phyloP scores from a whole-genome alignment of 495 filamentous ascomycete species.

The Talaromyces wortmannii region DNA sequence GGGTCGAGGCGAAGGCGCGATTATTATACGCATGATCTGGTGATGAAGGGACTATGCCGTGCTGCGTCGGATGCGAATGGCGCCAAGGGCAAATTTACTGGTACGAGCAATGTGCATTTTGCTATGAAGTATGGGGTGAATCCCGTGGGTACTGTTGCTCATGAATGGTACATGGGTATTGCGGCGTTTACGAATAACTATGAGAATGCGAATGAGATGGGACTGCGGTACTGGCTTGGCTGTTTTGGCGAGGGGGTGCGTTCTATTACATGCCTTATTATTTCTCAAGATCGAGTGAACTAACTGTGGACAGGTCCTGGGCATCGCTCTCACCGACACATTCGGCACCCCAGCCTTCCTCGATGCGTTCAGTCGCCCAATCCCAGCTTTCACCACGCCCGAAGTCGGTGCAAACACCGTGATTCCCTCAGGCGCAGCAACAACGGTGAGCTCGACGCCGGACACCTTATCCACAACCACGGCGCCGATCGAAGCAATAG shows the following conservation, averaged over 20 bases:
- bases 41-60: conserved; percentile 72
- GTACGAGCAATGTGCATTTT: conserved; percentile 95
- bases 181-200: conserved; percentile 89
- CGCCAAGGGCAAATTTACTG: conserved; percentile 64
- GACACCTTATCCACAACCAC: conserved; percentile 20
- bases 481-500: conserved; percentile 21
- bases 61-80: conserved; percentile 63
- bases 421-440: conserved; percentile 20
- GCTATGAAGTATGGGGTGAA: conserved; percentile 81
- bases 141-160: conserved; percentile 89
- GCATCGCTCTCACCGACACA: conserved; percentile 94
- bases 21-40: conserved; percentile 90
- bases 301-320: conserved; percentile 50
- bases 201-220: conserved; percentile 70
- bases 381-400: conserved; percentile 32
- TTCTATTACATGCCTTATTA: neutral
- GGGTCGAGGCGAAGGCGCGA: conserved; percentile 82
- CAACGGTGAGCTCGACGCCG: conserved; percentile 14
- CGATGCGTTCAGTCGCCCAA: conserved; percentile 66
- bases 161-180: conserved; percentile 99
- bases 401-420: conserved; percentile 21
- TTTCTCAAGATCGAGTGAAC: neutral
- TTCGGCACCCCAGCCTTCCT: conserved; percentile 92
- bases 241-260: conserved; percentile 81
- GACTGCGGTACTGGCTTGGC: conserved; percentile 77